These are phyloP conservation scores for Colletotrichum coccodes DNA, from an alignment of 2,329 filamentous ascomycete species.

Conservation along the genomic window DNA sequence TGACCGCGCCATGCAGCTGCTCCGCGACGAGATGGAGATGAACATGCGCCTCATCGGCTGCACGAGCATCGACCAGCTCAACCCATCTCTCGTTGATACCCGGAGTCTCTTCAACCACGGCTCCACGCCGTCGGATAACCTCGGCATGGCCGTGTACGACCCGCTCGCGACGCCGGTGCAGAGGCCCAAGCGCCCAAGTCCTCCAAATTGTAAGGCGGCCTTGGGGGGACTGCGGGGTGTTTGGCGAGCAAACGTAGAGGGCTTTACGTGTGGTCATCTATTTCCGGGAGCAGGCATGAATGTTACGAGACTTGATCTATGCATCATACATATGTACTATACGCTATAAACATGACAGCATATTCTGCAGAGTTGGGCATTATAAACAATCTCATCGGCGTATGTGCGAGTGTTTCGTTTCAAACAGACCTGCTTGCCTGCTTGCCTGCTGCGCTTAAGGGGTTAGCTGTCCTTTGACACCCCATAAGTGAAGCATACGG, in stretches of 20 bases:
- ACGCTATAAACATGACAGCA: slow-evolving; percentile 11
- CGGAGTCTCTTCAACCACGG: slow-evolving; percentile 71
- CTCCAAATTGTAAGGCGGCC: slow-evolving; percentile 56
- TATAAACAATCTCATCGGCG: neutral
- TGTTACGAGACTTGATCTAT: slow-evolving; percentile 4
- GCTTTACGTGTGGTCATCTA: neutral
- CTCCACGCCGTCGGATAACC: slow-evolving; percentile 58
- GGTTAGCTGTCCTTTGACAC: no score
- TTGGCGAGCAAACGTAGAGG: neutral
- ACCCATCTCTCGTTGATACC: slow-evolving; percentile 82
- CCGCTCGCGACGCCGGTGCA: slow-evolving; percentile 62
- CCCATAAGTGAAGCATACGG: no score
- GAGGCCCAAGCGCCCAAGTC: slow-evolving; percentile 48
- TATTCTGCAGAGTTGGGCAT: neutral
- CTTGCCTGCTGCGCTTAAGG: neutral
- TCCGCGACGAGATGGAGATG: slow-evolving; percentile 99
- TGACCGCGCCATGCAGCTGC: slow-evolving; percentile 88
- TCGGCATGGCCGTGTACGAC: slow-evolving; percentile 63
- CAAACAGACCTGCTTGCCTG: neutral
- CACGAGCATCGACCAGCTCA: slow-evolving; percentile 78
- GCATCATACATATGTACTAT: slow-evolving; percentile 20
- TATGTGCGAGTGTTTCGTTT: neutral
- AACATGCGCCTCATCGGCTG: slow-evolving; percentile 95
- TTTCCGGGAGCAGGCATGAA: slow-evolving; percentile 3
- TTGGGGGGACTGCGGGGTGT: neutral